These are phyloP conservation scores for Hypoxylon lienhwacheense DNA, from an alignment of 495 filamentous ascomycete genomes.

Conservation along the genomic window DNA sequence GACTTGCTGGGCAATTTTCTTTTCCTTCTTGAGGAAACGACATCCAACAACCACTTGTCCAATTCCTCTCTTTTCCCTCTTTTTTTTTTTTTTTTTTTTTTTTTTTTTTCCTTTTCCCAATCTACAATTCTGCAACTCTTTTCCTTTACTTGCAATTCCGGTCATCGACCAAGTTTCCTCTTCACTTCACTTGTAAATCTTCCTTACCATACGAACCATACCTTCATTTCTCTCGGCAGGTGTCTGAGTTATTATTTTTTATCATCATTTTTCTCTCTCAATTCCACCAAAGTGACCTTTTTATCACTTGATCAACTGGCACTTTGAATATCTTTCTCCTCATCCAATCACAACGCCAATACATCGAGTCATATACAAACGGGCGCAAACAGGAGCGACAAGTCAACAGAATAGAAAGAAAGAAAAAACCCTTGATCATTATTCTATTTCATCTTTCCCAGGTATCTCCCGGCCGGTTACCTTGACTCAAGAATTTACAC, in stretches of 20 bases:
- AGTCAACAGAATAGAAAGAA: background rate
- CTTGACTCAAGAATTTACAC: constrained; percentile 6
- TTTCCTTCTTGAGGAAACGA: constrained; percentile 6
- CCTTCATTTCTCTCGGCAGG: background rate
- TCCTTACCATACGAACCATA: constrained; percentile 6
- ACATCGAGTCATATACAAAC: constrained; percentile 9
- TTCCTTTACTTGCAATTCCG: constrained; percentile 5
- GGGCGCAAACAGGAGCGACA: constrained; percentile 1
- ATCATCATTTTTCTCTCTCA: constrained; percentile 1
- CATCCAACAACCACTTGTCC: background rate
- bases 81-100: background rate
- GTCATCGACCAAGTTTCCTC: constrained; percentile 7
- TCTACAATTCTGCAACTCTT: background rate
- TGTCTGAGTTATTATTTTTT: constrained; percentile 15
- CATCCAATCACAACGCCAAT: background rate
- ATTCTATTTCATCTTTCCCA: background rate
- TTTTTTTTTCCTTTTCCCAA: background rate
- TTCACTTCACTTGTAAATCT: constrained; percentile 19
- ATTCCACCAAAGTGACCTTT: background rate
- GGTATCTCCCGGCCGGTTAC: constrained; percentile 3
- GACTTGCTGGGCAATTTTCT: background rate
- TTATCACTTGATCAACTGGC: background rate
- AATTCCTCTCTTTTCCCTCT: constrained; percentile 8
- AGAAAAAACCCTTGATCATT: no score
- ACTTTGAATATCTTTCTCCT: constrained; percentile 3